Evolutionary conservation across 495 filamentous ascomycete species (phyloP).

Genomic region (Aspergillus olivimuriae): DNA sequence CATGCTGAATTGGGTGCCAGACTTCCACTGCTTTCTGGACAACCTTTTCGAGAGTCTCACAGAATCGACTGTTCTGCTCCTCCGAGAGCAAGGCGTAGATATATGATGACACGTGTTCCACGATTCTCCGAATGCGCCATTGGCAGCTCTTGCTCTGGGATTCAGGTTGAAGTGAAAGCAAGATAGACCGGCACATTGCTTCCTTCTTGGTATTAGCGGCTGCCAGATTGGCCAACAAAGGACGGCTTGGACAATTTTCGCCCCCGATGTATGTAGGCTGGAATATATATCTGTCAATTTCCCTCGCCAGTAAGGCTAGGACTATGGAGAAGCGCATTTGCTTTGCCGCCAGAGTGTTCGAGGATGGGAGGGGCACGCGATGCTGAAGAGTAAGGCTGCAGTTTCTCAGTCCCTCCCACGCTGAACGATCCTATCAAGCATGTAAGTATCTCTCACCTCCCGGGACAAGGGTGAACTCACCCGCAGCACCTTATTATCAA

Average conservation of each 20-base stretch:
- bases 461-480: conserved; percentile 5
- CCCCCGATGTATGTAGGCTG: conserved; percentile 16
- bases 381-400: conserved; percentile 1
- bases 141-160: conserved; percentile 5
- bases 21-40: conserved; percentile 12
- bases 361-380: conserved; percentile 9
- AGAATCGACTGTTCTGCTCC: conserved; percentile 7
- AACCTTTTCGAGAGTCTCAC: conserved; percentile 8
- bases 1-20: conserved; percentile 13
- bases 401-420: conserved; percentile 8
- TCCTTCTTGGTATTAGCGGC: conserved; percentile 18
- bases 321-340: conserved; percentile 19
- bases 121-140: conserved; percentile 6
- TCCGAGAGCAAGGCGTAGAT: conserved; percentile 10
- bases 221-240: conserved; percentile 13
- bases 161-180: conserved; percentile 16
- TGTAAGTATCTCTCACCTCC: not conserved
- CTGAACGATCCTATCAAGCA: conserved; percentile 3
- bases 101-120: conserved; percentile 7
- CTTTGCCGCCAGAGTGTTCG: conserved; percentile 19
- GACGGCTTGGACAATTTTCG: conserved; percentile 6
- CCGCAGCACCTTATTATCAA: conserved; percentile 10
- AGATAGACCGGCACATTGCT: conserved; percentile 17
- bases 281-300: conserved; percentile 21
- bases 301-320: conserved; percentile 19